These are phyloP conservation scores for Aspergillus persii DNA, from an alignment of 2,329 filamentous ascomycete species.

Conservation along the genomic window DNA sequence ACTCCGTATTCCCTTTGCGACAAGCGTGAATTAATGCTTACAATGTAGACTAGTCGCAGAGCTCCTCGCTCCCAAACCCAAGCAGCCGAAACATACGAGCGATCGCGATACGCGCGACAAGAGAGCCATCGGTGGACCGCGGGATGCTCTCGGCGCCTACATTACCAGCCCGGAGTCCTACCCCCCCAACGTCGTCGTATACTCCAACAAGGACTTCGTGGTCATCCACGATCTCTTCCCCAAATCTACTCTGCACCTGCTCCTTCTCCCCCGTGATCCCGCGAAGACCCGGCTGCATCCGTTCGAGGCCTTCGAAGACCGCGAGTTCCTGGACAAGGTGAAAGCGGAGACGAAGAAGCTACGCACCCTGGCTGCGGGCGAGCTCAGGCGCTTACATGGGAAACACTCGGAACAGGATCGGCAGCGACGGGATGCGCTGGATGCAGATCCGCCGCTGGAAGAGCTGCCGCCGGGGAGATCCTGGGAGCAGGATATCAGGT, in stretches of 20 bases:
- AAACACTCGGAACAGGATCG: conserved; percentile 61
- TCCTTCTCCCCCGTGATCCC: conserved; percentile 76
- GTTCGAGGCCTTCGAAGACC: conserved; percentile 71
- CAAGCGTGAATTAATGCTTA: conserved; percentile 2
- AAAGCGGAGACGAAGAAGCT: conserved; percentile 61
- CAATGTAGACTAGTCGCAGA: conserved; percentile 46
- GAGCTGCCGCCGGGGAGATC: conserved; percentile 70
- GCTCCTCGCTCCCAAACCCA: conserved; percentile 54
- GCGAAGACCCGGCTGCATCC: conserved; percentile 65
- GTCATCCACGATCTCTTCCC: conserved; percentile 81
- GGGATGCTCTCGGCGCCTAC: conserved; percentile 66
- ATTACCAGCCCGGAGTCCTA: conserved; percentile 62
- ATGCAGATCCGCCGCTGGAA: conserved; percentile 49
- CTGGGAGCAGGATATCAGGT: conserved; percentile 71
- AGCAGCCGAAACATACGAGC: conserved; percentile 30
- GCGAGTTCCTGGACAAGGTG: conserved; percentile 65
- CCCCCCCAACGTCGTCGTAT: conserved; percentile 60
- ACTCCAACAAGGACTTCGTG: conserved; percentile 67
- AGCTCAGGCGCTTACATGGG: conserved; percentile 70
- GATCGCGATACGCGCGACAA: conserved; percentile 19
- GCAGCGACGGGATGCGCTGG: conserved; percentile 63
- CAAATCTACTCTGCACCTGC: conserved; percentile 79
- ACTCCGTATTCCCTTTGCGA: background rate
- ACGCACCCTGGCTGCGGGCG: conserved; percentile 64
- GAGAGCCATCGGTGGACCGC: conserved; percentile 43